A percentile compares a stretch with the other conserved stretches of the same genome.
Conservation (phyloP, 129 eudicot genomes). For the Escallonia herrerae region DNA sequence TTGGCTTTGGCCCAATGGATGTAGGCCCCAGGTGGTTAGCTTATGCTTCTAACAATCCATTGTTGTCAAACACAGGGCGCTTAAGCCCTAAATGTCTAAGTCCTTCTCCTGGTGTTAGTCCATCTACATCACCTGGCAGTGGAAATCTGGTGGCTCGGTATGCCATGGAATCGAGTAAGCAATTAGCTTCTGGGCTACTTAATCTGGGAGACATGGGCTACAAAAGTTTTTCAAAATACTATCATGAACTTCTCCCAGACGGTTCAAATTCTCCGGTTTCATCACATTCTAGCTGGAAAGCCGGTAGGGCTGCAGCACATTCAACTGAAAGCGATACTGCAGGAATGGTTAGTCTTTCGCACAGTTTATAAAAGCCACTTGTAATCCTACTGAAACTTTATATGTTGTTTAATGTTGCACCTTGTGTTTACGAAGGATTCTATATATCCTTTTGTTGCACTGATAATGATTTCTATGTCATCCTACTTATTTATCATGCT, state of each 20-base stretch:
- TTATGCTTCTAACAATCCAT: conserved; percentile 80
- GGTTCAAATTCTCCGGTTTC: conserved; percentile 59
- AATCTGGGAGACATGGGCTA: conserved; percentile 85
- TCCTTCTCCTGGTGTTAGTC: conserved; percentile 89
- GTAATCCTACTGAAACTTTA: neutral
- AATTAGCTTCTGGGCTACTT: conserved; percentile 73
- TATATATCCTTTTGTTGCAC: neutral
- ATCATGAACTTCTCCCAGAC: conserved; percentile 74
- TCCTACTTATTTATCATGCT: too few relatives aligned
- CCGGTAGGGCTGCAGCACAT: conserved; percentile 46
- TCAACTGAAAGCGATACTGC: conserved; percentile 68
- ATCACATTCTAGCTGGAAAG: conserved; percentile 46
- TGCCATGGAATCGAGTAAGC: conserved; percentile 94
- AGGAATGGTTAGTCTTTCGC: conserved; percentile 49
- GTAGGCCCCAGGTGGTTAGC: conserved; percentile 98
- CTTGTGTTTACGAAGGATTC: neutral
- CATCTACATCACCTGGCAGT: conserved; percentile 85
- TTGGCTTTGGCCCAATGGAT: conserved; percentile 95
- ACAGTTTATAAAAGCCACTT: neutral
- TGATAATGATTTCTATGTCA: too few relatives aligned
- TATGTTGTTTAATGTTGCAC: neutral
- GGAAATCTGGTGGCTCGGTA: conserved; percentile 80
- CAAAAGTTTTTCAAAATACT: conserved; percentile 78
- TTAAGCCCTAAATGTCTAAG: conserved; percentile 76
- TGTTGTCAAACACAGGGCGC: conserved; percentile 65